Conservation (phyloP, 805 yeast species). For the Komagataella mondaviorum region DNA sequence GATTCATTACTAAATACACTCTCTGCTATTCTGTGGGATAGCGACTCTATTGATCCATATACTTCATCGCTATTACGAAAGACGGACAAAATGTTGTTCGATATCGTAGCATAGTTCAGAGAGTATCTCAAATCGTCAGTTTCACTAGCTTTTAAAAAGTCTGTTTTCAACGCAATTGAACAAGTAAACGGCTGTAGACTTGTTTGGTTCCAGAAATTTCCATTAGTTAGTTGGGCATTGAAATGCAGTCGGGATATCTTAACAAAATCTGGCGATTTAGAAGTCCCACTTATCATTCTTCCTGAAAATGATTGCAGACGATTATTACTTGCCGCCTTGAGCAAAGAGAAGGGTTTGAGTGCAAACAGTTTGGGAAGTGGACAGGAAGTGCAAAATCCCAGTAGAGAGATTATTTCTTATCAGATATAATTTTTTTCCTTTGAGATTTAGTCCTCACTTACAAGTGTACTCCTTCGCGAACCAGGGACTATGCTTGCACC, state of each 20-base stretch:
- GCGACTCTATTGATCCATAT: constrained; percentile 19
- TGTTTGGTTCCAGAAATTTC: constrained; percentile 62
- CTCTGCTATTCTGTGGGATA: constrained; percentile 32
- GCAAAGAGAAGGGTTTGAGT: not conserved
- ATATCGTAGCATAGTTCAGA: constrained; percentile 77
- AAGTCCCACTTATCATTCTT: not conserved
- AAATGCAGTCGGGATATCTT: not conserved
- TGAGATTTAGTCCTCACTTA: not conserved
- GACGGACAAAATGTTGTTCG: constrained; percentile 13
- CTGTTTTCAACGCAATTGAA: constrained; percentile 47
- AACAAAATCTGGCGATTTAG: not conserved
- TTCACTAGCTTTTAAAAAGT: constrained; percentile 59
- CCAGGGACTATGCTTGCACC: not conserved
- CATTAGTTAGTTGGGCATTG: not conserved
- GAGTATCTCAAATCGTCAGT: constrained; percentile 75
- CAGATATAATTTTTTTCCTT: not conserved
- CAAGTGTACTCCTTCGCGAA: not conserved
- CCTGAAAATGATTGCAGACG: not conserved
- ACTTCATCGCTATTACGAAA: constrained; percentile 7
- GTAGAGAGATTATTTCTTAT: not conserved
- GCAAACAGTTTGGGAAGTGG: not conserved
- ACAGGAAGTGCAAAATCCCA: not conserved
- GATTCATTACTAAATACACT: constrained; percentile 10
- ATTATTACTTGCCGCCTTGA: not conserved
- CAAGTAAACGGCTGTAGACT: constrained; percentile 54